Evolutionary conservation across 2,329 filamentous ascomycete genomes (phyloP), one percentile per base, ranked within the genome.

Genomic region (Colletotrichum falcatum): DNA sequence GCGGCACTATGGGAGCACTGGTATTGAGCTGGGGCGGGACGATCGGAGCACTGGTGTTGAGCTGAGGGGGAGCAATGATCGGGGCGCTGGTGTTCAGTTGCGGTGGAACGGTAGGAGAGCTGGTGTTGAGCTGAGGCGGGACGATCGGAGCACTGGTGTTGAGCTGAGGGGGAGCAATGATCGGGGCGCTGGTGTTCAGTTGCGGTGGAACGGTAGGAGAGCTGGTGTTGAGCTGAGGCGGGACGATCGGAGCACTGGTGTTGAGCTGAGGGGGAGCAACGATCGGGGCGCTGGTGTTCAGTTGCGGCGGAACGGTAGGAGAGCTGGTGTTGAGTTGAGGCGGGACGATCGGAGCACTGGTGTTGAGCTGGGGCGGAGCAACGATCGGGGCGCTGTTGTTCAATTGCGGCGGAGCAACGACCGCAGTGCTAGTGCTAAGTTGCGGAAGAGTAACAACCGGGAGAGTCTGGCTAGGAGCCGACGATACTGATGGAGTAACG

Each of bases 41-140:
- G n/a, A 55, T n/a, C 26, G 51, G 51, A 16, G 53, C 20, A 26
- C 63, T 64, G 16, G 51, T 64, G 51, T 64, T 68, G 2, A 33
- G 16, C 37, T 23, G 26, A 5, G 65, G 61, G 8, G 65, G 33
- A 9, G 35, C 49, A 9, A 54, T 7, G 5, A 23, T 30, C 16
- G 49, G 39, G 14, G 14, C 2, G 30, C 48, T 70, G 16, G 9
- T 8, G 14, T 70, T 70, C 4, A 66, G 49, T 5, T 46, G 9
- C 16, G 53, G 53, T 0, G 35, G 30, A 35, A n/a, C 33, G 14
- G 7, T 39, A 5, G 49, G 37, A 30, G 42, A 8, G 20, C 46
- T 70, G 20, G 8, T 7, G 16, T 70, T 70, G 4, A 66, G 49
- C 7, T 46, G 9, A 18, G 53, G 53, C 0, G 37, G 23, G 35